These are phyloP conservation scores for Mollisia scopiformis DNA, from an alignment of 2,329 filamentous ascomycete genomes.

Conservation along the genomic window DNA sequence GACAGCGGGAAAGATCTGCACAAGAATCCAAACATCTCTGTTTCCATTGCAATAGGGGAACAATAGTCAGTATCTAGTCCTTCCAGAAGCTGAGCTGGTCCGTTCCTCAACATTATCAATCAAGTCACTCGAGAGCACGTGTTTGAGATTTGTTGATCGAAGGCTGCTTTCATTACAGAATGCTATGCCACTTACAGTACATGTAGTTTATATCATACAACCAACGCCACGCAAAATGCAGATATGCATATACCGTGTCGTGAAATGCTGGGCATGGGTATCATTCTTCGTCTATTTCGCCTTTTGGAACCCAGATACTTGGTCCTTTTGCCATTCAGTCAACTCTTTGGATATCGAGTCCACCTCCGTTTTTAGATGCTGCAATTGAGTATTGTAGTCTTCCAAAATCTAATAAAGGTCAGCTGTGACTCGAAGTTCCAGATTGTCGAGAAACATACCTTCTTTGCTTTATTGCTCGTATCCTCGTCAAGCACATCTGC, in stretches of 20 bases:
- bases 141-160: neutral
- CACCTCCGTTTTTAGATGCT: constrained; percentile 70
- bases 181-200: neutral
- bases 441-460: constrained; percentile 53
- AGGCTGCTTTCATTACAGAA: too few relatives aligned
- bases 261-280: constrained; percentile 14
- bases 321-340: constrained; percentile 51
- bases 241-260: constrained; percentile 13
- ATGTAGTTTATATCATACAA: neutral
- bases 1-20: too few relatives aligned
- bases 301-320: constrained; percentile 28
- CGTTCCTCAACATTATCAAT: too few relatives aligned
- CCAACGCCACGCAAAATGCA: neutral
- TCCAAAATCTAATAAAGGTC: constrained; percentile 64
- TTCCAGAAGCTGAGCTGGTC: too few relatives aligned
- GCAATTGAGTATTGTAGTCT: constrained; percentile 80
- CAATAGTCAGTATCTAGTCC: too few relatives aligned
- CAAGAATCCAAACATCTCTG: too few relatives aligned
- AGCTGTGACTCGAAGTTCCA: constrained; percentile 10
- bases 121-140: neutral
- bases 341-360: constrained; percentile 56
- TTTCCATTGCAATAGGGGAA: too few relatives aligned
- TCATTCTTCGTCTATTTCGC: constrained; percentile 18
- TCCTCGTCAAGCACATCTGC: constrained; percentile 67
- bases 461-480: constrained; percentile 72